Conservation (phyloP, 176 grass and related monocot species). For the Poa pratensis region DNA sequence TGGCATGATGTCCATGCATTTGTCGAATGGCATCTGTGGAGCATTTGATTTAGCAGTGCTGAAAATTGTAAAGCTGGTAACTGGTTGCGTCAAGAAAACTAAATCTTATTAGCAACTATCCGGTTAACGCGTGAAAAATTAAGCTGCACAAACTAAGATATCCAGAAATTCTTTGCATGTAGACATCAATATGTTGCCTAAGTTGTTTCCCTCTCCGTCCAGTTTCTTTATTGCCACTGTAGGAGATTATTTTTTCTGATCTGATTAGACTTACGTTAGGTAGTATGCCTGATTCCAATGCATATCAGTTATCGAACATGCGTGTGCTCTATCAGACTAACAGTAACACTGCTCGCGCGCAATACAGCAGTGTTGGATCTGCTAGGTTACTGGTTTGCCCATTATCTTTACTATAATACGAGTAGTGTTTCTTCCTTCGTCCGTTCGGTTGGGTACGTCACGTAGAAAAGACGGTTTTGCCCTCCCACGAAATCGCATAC, state of each 20-base stretch:
- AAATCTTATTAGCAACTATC: neutral
- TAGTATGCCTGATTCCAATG: neutral
- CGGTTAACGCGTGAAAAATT: neutral
- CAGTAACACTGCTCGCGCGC: neutral
- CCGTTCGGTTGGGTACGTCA: no score
- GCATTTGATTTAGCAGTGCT: neutral
- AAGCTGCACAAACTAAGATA: neutral
- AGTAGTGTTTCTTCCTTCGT: no score
- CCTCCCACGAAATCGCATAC: no score
- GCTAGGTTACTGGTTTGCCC: neutral
- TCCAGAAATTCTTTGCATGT: neutral
- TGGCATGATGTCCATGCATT: neutral
- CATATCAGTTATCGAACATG: neutral
- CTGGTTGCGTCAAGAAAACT: neutral
- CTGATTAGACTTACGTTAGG: neutral
- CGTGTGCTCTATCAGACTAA: neutral
- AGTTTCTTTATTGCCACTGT: neutral
- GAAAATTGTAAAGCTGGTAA: neutral
- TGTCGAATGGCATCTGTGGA: constrained; percentile 25
- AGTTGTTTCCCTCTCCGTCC: neutral
- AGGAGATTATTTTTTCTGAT: neutral
- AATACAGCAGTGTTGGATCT: neutral
- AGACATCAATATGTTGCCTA: neutral
- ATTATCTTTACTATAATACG: no score
- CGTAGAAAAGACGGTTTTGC: no score